These are phyloP conservation scores for Maudiozyma saulgeensis DNA, from an alignment of 805 yeast genomes.

Conservation along the genomic window DNA sequence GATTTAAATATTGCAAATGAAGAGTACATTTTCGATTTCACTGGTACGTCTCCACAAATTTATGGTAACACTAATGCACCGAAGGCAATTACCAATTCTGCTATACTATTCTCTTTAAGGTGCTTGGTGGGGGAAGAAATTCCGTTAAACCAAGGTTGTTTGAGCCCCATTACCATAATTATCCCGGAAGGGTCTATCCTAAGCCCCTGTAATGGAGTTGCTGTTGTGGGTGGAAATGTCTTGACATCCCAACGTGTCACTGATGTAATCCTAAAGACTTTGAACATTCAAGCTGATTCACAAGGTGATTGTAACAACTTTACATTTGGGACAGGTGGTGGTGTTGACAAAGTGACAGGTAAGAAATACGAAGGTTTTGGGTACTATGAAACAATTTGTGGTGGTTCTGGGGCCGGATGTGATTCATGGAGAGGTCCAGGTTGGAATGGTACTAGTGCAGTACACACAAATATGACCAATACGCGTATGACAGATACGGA, in stretches of 20 bases:
- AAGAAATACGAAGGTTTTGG: slow-evolving; percentile 56
- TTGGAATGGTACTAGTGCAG: slow-evolving; percentile 84
- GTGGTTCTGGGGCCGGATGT: slow-evolving; percentile 81
- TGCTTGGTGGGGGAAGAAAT: slow-evolving; percentile 79
- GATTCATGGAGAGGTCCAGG: slow-evolving; percentile 47
- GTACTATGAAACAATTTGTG: slow-evolving; percentile 89
- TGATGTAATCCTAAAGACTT: slow-evolving; percentile 79
- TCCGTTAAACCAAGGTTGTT: slow-evolving; percentile 90
- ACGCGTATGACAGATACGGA: slow-evolving; percentile 90
- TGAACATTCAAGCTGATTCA: slow-evolving; percentile 84
- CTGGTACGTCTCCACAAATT: slow-evolving; percentile 78
- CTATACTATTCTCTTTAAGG: slow-evolving; percentile 78
- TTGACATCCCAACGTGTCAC: slow-evolving; percentile 91
- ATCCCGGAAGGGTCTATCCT: slow-evolving; percentile 57
- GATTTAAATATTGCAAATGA: slow-evolving; percentile 42
- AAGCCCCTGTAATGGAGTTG: slow-evolving; percentile 75
- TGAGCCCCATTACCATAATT: slow-evolving; percentile 61
- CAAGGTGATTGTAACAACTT: slow-evolving; percentile 94
- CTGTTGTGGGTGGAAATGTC: slow-evolving; percentile 92
- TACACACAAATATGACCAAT: slow-evolving; percentile 89
- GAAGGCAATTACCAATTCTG: slow-evolving; percentile 77
- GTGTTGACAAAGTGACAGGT: slow-evolving; percentile 41
- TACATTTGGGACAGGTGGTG: slow-evolving; percentile 80
- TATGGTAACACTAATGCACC: slow-evolving; percentile 93
- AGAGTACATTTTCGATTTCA: slow-evolving; percentile 68